phyloP scores from a whole-genome alignment of 2,329 filamentous ascomycete species.

The Rasamsonia emersonii region DNA sequence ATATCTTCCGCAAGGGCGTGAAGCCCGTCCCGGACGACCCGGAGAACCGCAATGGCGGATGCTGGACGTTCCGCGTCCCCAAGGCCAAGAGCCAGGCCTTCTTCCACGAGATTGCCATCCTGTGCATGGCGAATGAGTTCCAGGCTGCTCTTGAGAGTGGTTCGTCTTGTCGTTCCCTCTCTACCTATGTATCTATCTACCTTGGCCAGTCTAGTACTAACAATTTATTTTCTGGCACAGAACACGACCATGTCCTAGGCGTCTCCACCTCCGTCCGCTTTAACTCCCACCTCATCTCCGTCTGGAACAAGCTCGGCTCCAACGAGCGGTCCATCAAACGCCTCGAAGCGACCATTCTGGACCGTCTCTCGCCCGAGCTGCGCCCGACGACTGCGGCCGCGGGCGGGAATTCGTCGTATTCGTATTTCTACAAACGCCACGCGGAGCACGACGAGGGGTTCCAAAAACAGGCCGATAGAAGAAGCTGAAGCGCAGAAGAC shows the following conservation, averaged over 20 bases:
- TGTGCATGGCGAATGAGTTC: slow-evolving; percentile 31
- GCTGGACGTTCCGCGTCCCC: slow-evolving; percentile 85
- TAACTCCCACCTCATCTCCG: slow-evolving; percentile 77
- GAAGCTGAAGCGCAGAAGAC: too few relatives aligned
- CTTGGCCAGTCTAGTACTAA: slow-evolving; percentile 1
- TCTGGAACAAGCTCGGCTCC: slow-evolving; percentile 86
- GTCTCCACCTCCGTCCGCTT: slow-evolving; percentile 81
- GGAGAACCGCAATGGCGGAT: slow-evolving; percentile 75
- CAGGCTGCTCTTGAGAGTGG: slow-evolving; percentile 65
- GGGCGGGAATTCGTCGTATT: slow-evolving; percentile 25
- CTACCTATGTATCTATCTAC: slow-evolving; percentile 1
- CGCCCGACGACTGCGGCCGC: slow-evolving; percentile 41
- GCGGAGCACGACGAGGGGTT: slow-evolving; percentile 77
- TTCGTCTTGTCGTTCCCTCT: slow-evolving; percentile 45
- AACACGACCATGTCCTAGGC: slow-evolving; percentile 77
- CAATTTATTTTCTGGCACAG: slow-evolving; percentile 33
- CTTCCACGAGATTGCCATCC: slow-evolving; percentile 28
- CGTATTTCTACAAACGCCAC: slow-evolving; percentile 74
- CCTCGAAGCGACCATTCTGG: slow-evolving; percentile 63
- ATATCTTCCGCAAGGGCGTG: slow-evolving; percentile 72
- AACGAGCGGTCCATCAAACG: slow-evolving; percentile 71
- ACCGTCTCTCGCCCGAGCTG: slow-evolving; percentile 64
- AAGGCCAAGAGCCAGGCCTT: slow-evolving; percentile 57
- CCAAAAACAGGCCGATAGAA: too few relatives aligned
- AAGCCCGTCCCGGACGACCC: slow-evolving; percentile 76